Evolutionary conservation across 2,329 filamentous ascomycete genomes (phyloP).

Genomic region (Aspergillus novoparasiticus): DNA sequence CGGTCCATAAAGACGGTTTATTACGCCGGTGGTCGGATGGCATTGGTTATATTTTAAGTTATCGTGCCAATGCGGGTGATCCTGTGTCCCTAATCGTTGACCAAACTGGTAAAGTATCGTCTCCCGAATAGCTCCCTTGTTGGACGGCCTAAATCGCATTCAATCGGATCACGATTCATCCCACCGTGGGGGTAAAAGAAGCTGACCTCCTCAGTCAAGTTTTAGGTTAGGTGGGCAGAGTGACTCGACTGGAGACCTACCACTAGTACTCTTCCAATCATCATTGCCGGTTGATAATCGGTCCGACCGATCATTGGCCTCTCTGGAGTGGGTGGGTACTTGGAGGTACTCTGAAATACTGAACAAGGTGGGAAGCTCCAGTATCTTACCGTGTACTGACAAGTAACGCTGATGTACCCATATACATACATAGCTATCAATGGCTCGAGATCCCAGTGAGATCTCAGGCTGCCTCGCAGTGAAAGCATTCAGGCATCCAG

Average conservation of each 20-base stretch:
- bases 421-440: too few species aligned
- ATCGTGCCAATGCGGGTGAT: conserved; percentile 5
- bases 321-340: neutral
- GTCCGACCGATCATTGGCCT: neutral
- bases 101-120: neutral
- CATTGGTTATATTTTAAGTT: conserved; percentile 2
- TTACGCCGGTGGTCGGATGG: neutral
- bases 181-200: neutral
- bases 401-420: neutral
- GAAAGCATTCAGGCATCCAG: neutral
- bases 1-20: neutral
- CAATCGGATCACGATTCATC: neutral
- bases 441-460: too few species aligned
- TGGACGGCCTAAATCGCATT: neutral
- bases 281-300: neutral
- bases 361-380: neutral
- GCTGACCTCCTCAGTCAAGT: neutral
- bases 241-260: too few species aligned
- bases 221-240: neutral
- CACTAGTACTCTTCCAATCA: neutral
- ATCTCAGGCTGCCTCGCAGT: neutral
- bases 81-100: neutral
- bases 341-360: neutral
- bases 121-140: too few species aligned
- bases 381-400: neutral